phyloP scores from a whole-genome alignment of 2,329 filamentous ascomycete species.

The Cephalotrichum gorgonifer region DNA sequence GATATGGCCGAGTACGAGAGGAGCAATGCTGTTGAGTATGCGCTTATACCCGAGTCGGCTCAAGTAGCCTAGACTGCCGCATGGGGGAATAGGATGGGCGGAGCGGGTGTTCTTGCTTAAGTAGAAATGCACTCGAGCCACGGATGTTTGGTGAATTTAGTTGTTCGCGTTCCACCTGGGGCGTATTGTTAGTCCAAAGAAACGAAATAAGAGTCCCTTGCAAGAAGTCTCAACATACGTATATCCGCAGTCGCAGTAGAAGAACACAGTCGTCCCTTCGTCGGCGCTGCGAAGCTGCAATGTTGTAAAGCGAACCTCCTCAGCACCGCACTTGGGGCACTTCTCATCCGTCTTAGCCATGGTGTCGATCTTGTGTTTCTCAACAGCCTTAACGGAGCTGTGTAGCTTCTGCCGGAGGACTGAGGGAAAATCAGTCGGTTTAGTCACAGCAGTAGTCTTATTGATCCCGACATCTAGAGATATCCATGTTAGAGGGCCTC shows the following conservation, averaged over 20 bases:
- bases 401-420: slow-evolving; percentile 70
- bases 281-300: slow-evolving; percentile 86
- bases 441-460: slow-evolving; percentile 72
- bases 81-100: background rate
- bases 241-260: slow-evolving; percentile 75
- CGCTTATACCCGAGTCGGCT: slow-evolving; percentile 62
- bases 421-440: slow-evolving; percentile 83
- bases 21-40: slow-evolving; percentile 81
- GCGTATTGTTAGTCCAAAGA: slow-evolving; percentile 14
- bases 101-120: slow-evolving; percentile 25
- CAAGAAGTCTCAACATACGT: slow-evolving; percentile 45
- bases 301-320: slow-evolving; percentile 75
- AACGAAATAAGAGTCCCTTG: background rate
- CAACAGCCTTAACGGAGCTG: slow-evolving; percentile 76
- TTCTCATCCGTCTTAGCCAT: slow-evolving; percentile 57
- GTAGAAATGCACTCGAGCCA: background rate
- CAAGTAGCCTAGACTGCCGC: background rate
- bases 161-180: slow-evolving; percentile 50
- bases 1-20: slow-evolving; percentile 98
- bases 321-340: slow-evolving; percentile 72
- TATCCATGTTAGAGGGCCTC: background rate
- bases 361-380: slow-evolving; percentile 65
- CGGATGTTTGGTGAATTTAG: slow-evolving; percentile 18
- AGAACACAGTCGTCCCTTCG: slow-evolving; percentile 89
- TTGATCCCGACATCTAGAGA: slow-evolving; percentile 62